A percentile compares a stretch with the other conserved stretches of the same genome.
Evolutionary conservation across 2,329 filamentous ascomycete genomes (phyloP).

Genomic region (Aspergillus chevalieri): DNA sequence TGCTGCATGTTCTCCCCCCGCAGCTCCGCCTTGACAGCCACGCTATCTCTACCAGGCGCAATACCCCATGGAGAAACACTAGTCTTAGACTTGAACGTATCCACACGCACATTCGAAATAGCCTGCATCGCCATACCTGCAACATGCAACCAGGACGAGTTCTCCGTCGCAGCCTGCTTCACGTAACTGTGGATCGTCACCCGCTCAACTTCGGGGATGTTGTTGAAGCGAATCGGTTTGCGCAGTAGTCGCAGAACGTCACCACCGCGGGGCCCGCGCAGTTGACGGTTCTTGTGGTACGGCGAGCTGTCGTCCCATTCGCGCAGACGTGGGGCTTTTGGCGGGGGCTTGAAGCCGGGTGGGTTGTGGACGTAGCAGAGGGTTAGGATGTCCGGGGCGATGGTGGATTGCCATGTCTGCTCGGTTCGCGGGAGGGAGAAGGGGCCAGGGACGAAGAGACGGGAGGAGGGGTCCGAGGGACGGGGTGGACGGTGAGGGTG

Average conservation of each 20-base stretch:
- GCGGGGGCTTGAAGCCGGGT: slow-evolving; percentile 61
- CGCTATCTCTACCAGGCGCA: slow-evolving; percentile 61
- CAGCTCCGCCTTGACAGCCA: slow-evolving; percentile 69
- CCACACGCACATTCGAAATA: slow-evolving; percentile 70
- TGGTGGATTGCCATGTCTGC: slow-evolving; percentile 82
- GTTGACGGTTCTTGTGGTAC: slow-evolving; percentile 86
- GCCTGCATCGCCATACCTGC: slow-evolving; percentile 78
- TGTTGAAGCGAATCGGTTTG: slow-evolving; percentile 65
- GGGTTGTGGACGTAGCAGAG: slow-evolving; percentile 81
- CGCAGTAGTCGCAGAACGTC: slow-evolving; percentile 49
- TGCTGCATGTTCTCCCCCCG: slow-evolving; percentile 76
- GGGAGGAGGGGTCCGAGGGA: slow-evolving; percentile 77
- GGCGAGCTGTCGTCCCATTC: slow-evolving; percentile 86
- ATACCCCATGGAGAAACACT: slow-evolving; percentile 72
- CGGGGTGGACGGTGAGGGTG: slow-evolving; percentile 89
- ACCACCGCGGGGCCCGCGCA: slow-evolving; percentile 75
- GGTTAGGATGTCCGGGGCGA: slow-evolving; percentile 81
- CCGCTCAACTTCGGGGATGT: slow-evolving; percentile 73
- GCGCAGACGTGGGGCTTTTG: slow-evolving; percentile 63
- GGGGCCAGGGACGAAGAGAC: slow-evolving; percentile 82
- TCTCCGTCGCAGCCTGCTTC: slow-evolving; percentile 60
- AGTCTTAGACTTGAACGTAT: slow-evolving; percentile 62
- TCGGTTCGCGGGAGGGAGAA: slow-evolving; percentile 82
- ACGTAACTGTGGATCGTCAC: slow-evolving; percentile 74
- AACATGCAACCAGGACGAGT: slow-evolving; percentile 71